Conservation (phyloP, 768 basidiomycete species). For the Termitomyces titanicus region DNA sequence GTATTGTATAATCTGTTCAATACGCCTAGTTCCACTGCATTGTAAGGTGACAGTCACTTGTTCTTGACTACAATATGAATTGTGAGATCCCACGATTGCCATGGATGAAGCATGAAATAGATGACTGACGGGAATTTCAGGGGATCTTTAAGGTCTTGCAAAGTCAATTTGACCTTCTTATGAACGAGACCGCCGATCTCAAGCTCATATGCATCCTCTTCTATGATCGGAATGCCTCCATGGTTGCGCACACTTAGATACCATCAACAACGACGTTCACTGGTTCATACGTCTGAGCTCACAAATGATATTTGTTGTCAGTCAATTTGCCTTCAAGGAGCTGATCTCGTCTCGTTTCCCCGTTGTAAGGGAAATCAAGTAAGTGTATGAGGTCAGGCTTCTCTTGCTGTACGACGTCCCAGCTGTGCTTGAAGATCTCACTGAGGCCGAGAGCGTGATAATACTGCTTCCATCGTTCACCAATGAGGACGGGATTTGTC, state of each 20-base stretch:
- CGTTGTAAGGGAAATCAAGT: conserved; percentile 55
- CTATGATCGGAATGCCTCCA: conserved; percentile 47
- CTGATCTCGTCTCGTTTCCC: conserved; percentile 43
- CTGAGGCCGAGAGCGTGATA: conserved; percentile 45
- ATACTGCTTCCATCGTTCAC: conserved; percentile 51
- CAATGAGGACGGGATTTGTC: conserved; percentile 47
- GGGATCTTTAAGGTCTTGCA: conserved; percentile 47
- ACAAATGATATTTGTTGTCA: conserved; percentile 49
- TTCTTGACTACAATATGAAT: conserved; percentile 28
- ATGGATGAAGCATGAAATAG: not conserved
- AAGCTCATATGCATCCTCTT: conserved; percentile 42
- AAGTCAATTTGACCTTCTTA: conserved; percentile 34
- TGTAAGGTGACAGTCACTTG: conserved; percentile 53
- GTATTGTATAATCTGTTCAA: conserved; percentile 49
- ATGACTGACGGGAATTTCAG: conserved; percentile 40
- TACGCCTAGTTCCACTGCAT: conserved; percentile 50
- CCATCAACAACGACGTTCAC: not conserved
- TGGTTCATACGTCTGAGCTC: conserved; percentile 13
- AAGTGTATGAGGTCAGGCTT: conserved; percentile 49
- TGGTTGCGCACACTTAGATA: conserved; percentile 45
- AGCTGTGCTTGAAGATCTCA: conserved; percentile 45
- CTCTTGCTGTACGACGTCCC: conserved; percentile 48
- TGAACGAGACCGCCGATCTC: conserved; percentile 52
- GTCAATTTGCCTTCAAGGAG: conserved; percentile 43
- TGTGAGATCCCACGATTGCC: not conserved